Base-by-base conservation (phyloP, 1,139 yeast genomes). In the Lodderomyces orthopsilosis region DNA sequence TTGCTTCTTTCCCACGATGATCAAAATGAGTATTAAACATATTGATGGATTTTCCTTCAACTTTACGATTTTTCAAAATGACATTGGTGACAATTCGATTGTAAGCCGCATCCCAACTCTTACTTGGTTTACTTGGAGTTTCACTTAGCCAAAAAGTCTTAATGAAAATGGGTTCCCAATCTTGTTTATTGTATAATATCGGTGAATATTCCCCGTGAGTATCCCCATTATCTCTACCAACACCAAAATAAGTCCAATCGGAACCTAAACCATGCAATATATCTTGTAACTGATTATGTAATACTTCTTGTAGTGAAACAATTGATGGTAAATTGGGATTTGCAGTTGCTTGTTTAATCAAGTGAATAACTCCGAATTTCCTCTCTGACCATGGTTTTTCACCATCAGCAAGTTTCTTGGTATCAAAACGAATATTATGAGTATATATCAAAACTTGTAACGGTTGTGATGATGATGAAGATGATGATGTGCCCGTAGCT, bases 21-120 rank as follows among this genome's bases (percentile, higher is more conserved):
- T 75, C 80, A 38, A 66, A 61, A 53, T 75, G 80, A n/a, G 77
- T 61, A 51, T 74, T 74, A 42, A 71, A 59, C 26, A 67, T 51
- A 38, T 69, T 68, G 43, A 74, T 55, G 2, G 32, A 38, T 30
- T 45, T 35, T 3, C 54, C 52, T 2, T 61, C 32, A 9, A 18
- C 26, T 23, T 27, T 28, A 19, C 24, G 34, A 30, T 41, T 35
- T 22, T 36, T 40, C 27, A 66, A 49, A 3, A 67, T 63, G 2
- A 64, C 69, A 27, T 67, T 57, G 1, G 78, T 72, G 17, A 70
- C 70, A 27, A 73, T 59, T 49, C 79, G 58, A 21, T 56, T 61
- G 4, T 64, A 63, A 1, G 66, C 70, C 3, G 78, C 75, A 41
- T 70, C 76, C 51, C 69, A 64, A 13, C 62, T 68, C 40, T 58